Evolutionary conservation across 495 filamentous ascomycete genomes (phyloP).

Genomic region (Sphaerosporella brunnea): DNA sequence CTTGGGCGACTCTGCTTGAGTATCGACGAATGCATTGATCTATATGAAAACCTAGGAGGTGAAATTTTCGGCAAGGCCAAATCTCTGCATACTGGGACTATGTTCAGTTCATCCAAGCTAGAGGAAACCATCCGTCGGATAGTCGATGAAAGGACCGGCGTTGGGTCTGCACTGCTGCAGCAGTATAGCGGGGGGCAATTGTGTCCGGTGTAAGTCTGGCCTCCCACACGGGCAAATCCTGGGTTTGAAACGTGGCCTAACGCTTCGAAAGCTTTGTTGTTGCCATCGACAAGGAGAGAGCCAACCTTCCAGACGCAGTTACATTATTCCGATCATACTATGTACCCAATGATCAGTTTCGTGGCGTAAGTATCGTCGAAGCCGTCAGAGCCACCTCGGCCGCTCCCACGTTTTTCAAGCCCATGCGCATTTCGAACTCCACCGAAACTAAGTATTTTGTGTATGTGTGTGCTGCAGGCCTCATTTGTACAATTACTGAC

Average conservation of each 20-base stretch:
- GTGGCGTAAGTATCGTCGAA: constrained; percentile 4
- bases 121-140: neutral
- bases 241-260: neutral
- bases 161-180: neutral
- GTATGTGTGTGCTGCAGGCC: neutral
- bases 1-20: constrained; percentile 5
- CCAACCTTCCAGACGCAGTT: neutral
- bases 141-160: neutral
- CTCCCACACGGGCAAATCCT: neutral
- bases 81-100: neutral
- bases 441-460: neutral
- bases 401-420: constrained; percentile 9
- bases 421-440: neutral
- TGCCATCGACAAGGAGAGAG: constrained; percentile 3
- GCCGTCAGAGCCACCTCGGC: constrained; percentile 11
- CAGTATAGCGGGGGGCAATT: neutral
- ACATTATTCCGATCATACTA: constrained; percentile 3
- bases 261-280: constrained; percentile 1
- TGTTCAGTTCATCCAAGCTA: constrained; percentile 3
- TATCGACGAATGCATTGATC: constrained; percentile 1
- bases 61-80: constrained; percentile 1
- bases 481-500: neutral
- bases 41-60: neutral
- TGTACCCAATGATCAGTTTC: neutral
- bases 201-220: constrained; percentile 1